Base-by-base conservation (phyloP, 805 yeast species). In the Grigorovia yakushimaensis region DNA sequence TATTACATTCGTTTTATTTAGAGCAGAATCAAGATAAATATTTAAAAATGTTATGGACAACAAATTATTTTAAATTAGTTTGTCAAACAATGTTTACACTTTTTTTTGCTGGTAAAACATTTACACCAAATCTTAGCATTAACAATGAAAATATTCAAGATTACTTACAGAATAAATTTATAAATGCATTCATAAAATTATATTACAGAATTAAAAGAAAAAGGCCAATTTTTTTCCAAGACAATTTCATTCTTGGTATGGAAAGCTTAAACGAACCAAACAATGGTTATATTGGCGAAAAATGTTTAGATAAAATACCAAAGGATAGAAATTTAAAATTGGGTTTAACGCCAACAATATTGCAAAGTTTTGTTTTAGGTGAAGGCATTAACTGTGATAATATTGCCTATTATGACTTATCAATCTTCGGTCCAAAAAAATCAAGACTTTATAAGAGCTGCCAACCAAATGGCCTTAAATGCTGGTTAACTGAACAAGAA, bases 41-140 rank as follows among this genome's bases (percentile, higher is more conserved):
- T 61, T 88, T 88, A 6, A 84, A 85, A 56, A 89, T 89, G 97
- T 71, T 88, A 33, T 89, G 97, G 97, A 80, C 95, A 0, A 80
- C 96, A 1, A 89, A 89, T 64, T 88, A 88, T 59, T 76, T 71
- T 51, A 72, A 93, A 35, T 68, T 88, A 49, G 95, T 88, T 1
- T 72, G 84, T 35, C 76, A 78, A 51, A 80, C 84, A 8, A 86
- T 89, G 93, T 88, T 88, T 63, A 84, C 95, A 0, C 61, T 87
- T 55, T 89, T 89, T 59, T 88, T 84, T 66, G 81, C 84, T 1
- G 97, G 97, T 2, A 72, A 72, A 45, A 66, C 70, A 15, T 85
- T 80, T 65, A 86, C 91, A 33, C 96, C 97, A 1, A 74, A 82
- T 46, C 79, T 88, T 49, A 67, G 70, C 3, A 73, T 91, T 22